Evolutionary conservation across 805 yeast species (phyloP).

Genomic region (Metschnikowia chrysomelidarum): DNA sequence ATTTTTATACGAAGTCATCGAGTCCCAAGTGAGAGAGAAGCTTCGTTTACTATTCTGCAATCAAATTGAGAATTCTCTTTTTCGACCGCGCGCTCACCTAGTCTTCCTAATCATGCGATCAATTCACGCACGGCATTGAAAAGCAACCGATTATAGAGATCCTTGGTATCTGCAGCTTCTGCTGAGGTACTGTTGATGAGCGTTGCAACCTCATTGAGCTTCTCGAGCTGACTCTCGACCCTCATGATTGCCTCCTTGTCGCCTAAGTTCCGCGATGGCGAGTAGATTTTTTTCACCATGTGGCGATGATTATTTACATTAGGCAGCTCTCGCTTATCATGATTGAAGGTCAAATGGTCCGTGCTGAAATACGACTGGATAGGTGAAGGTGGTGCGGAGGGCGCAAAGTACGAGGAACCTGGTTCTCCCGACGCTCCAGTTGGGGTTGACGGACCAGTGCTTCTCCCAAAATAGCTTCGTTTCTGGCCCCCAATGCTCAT

Average conservation of each 20-base stretch:
- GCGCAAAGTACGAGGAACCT: constrained; percentile 1
- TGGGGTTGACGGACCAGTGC: constrained; percentile 3
- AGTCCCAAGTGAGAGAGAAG: too few species aligned
- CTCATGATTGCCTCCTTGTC: constrained; percentile 26
- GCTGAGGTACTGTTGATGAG: constrained; percentile 17
- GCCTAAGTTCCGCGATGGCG: constrained; percentile 34
- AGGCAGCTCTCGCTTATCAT: constrained; percentile 9
- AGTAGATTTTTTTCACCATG: constrained; percentile 34
- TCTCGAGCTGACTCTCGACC: constrained; percentile 30
- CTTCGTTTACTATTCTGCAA: too few species aligned
- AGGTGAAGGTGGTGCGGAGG: constrained; percentile 10
- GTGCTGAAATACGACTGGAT: constrained; percentile 11
- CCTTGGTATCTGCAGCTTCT: constrained; percentile 13
- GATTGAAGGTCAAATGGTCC: neutral
- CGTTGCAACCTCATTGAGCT: constrained; percentile 24
- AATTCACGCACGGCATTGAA: constrained; percentile 15
- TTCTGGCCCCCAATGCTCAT: constrained; percentile 28
- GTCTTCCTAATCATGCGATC: constrained; percentile 5
- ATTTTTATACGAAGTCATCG: too few species aligned
- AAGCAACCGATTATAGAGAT: constrained; percentile 17
- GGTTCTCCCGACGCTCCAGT: constrained; percentile 5
- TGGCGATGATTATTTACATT: constrained; percentile 28
- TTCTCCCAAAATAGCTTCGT: constrained; percentile 7
- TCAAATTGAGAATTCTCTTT: too few species aligned
- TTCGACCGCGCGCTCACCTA: too few species aligned